Base-by-base conservation (phyloP, 768 basidiomycete species). In the Agaricus sinodeliciosus region DNA sequence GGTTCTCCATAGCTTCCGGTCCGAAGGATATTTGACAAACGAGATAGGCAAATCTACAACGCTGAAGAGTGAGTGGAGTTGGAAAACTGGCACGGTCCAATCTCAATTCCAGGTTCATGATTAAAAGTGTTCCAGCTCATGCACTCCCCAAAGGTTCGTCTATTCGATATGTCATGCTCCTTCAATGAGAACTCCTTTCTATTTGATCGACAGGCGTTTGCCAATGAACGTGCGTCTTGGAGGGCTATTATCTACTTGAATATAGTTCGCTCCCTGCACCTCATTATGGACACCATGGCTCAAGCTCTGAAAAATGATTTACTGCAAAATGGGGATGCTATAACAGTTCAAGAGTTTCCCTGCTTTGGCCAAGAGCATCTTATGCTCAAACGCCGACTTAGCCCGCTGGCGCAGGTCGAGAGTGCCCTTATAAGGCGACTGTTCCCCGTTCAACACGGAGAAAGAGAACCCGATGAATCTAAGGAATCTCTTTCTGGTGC, bases 191-290 rank as follows among this genome's bases (percentile, higher is more conserved):
- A 25, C 42, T 47, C 12, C 36, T 41, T 39, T 13, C 36, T 54
- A 5, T 15, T 18, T 26, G 1, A 9, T 42, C 26, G 6, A 15
- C 55, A 81, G 78, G 75, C 76, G 0, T 85, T 84, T 60, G 73
- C 70, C 22, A 72, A 70, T 22, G 83, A 87, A 64, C 74, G 82
- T 22, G 73, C 77, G 5, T 79, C 81, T 8, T 87, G 85, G 85
- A 70, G 80, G 54, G 72, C 77, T 40, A 78, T 87, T 55, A 80
- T 87, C 47, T 84, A 85, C 52, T 76, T 87, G 56, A 87, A 87
- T 63, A 69, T 87, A 41, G 83, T 85, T 36, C 82, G 80, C 34
- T 85, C 84, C 15, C 70, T 87, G 39, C 80, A 78, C 34, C 72
- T 78, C 43, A 83, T 87, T 59, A 72, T 84, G 49, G 78, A 84